Percentiles rank a stretch among this genome's conserved stretches.
Evolutionary conservation across 371 early-diverging fungal species (phyloP).

Genomic region (Polyrhizophydium stewartii): DNA sequence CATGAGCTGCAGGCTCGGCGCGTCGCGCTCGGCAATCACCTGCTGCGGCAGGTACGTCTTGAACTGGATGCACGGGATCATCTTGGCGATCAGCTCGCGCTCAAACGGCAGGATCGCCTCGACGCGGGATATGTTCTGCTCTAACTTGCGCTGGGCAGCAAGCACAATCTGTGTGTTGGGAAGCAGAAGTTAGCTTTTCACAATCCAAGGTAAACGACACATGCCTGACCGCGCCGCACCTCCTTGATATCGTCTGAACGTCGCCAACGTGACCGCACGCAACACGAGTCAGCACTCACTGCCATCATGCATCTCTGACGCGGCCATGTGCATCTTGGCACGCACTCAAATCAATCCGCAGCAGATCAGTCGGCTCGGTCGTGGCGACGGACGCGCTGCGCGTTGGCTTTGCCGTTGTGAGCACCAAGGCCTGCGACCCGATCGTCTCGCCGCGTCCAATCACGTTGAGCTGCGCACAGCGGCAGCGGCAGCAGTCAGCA

Average conservation of each 20-base stretch:
- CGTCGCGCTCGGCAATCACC: not conserved
- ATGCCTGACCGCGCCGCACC: too few relatives aligned
- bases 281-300: too few relatives aligned
- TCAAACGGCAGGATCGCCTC: not conserved
- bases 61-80: not conserved
- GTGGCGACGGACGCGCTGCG: not conserved
- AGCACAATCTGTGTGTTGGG: not conserved
- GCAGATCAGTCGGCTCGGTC: not conserved
- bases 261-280: too few relatives aligned
- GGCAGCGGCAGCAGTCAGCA: too few relatives aligned
- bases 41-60: not conserved
- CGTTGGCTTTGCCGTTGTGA: not conserved
- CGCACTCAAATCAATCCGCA: not conserved
- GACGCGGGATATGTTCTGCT: not conserved
- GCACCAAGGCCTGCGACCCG: not conserved
- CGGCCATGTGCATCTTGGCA: not conserved
- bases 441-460: not conserved
- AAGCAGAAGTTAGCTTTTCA: too few relatives aligned
- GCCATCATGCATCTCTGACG: too few relatives aligned
- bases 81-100: not conserved
- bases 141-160: not conserved
- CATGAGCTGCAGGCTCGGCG: not conserved
- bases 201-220: too few relatives aligned
- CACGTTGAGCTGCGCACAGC: not conserved
- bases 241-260: too few relatives aligned